Evolutionary conservation across 2,329 filamentous ascomycete genomes (phyloP).

Genomic region (Xylaria sp.): DNA sequence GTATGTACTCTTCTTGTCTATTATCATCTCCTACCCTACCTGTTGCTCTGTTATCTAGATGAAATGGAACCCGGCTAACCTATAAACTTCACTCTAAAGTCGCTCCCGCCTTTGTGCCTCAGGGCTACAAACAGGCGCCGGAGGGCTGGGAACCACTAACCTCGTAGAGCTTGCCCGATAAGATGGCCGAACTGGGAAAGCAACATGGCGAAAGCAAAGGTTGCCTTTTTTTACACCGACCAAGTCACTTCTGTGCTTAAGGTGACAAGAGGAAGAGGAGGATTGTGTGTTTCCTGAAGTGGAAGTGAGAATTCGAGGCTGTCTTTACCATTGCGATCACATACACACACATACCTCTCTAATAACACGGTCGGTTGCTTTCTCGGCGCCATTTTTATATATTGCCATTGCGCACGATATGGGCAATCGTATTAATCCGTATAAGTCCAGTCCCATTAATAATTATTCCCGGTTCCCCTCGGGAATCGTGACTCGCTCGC

Average conservation of each 20-base stretch:
- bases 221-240: too few relatives aligned
- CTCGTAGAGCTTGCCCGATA: neutral
- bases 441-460: neutral
- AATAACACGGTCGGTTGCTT: too few relatives aligned
- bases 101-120: constrained; percentile 27
- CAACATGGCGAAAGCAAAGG: too few relatives aligned
- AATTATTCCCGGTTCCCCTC: neutral
- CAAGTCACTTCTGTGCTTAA: too few relatives aligned
- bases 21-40: neutral
- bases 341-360: too few relatives aligned
- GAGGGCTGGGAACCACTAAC: constrained; percentile 25
- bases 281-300: too few relatives aligned
- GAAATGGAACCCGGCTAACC: neutral
- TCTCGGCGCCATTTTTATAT: too few relatives aligned
- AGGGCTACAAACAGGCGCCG: constrained; percentile 25
- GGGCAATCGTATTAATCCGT: too few relatives aligned
- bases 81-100: constrained; percentile 16
- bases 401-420: too few relatives aligned
- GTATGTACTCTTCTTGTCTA: constrained; percentile 18
- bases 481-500: neutral
- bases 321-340: too few relatives aligned
- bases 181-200: neutral
- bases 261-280: too few relatives aligned
- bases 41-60: neutral
- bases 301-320: too few relatives aligned